Evolutionary conservation across 805 yeast genomes (phyloP), one percentile per base, ranked within the genome.

Genomic region (Metschnikowia cerradonensis): DNA sequence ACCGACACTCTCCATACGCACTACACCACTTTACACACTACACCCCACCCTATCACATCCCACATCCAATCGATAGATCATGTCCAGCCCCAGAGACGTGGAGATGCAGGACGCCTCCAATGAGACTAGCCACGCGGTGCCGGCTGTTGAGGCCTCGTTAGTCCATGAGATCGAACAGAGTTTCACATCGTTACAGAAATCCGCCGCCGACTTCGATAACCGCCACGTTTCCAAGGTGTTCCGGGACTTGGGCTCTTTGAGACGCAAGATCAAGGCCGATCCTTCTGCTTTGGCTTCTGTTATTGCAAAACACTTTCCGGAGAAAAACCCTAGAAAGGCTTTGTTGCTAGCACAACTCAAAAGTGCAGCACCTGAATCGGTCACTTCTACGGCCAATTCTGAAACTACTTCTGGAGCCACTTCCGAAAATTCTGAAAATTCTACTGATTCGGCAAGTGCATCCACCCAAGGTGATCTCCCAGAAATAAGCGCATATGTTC

Each of bases 221-320:
- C 81, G 97, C 57, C 88, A 86, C 69, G 82, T 94, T 42, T 79
- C 92, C 67, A 88, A 87, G 63, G 91, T 89, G 20, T 79, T 94
- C 56, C 84, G 96, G 55, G 95, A 89, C 55, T 75, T 91, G 60
- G 88, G 91, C 6, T 74, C 82, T 1, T 73, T 92, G 55, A 82
- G 97, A 70, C 79, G 84, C 51, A 75, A 79, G 37, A 70, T 91
- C 54, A 78, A 77, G 49, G 52, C 57, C n/a, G 63, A 59, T 34
- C 59, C 59, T 3, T 75, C 75, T 11, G 77, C 81, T 10, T 73
- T 94, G 52, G 68, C 80, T 7, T 64, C 72, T n/a, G 70, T 87
- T 35, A 73, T 90, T 43, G 72, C 72, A 46, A 65, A 66, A 30
- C 67, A 76, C n/a, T 89, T 86, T 62, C 81, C 90, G 3, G 71